Base-by-base conservation (phyloP, 208 protist species). In the Vickermania spadyakhi region DNA sequence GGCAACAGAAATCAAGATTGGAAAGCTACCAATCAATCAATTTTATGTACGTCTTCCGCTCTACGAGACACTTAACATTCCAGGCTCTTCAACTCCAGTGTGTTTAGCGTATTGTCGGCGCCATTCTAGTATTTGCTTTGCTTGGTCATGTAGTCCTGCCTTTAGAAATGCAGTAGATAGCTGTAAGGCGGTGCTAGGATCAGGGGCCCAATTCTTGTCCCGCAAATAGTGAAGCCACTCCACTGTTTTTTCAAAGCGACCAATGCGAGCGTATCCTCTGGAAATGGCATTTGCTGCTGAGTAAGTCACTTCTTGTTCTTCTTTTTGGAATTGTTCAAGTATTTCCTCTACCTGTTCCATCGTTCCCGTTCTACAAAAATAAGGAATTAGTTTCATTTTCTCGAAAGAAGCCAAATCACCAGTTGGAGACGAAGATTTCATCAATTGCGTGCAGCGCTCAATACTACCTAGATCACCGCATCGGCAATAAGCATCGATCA, bases 81-180 rank as follows among this genome's bases (percentile, higher is more conserved):
- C 36, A 18, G 36, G 7, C 36, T 45, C 36, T 18, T 45, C 36
- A 45, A 7, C 36, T n/a, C 11, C 36, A 45, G 11, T 45, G 18
- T 45, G 36, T 45, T 89, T 93, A 2, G 81, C 71, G 61, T 92
- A 92, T 64, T 89, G 81, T 3, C 84, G 76, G 11, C 88, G 65
- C 85, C 88, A 94, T 59, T 94, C 75, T 3, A 94, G 78, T 28
- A 94, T 75, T 56, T 94, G 84, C 55, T 84, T 77, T 3, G 88
- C 88, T 60, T 94, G 88, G 31, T 91, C 88, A 56, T 94, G 88
- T 41, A 94, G 68, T 0, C 88, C 88, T 0, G 88, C 84, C 64
- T 90, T 91, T 31, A 94, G 59, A 45, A 94, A 94, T 3, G 82
- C 75, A 1, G 75, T 69, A 4, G 84, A 92, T 3, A 94, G 73